Conservation (phyloP, 306 rosid genomes). For the Citrullus amarus region DNA sequence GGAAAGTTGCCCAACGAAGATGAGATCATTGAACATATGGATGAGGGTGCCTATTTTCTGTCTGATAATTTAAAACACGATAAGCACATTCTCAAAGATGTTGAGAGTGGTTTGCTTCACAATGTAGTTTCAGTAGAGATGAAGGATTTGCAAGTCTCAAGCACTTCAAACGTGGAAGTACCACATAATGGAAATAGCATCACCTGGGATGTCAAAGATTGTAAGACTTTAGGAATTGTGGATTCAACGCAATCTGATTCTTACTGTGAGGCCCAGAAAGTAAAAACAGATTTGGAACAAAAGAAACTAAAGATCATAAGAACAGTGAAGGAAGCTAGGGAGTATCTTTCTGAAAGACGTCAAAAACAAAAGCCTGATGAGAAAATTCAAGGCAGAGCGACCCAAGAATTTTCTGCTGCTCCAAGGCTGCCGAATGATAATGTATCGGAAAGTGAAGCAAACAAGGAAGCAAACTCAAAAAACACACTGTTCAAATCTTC, state of each 20-base stretch:
- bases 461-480: constrained; percentile 15
- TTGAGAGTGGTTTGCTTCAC: constrained; percentile 13
- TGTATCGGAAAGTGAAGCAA: constrained; percentile 15
- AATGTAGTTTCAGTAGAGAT: constrained; percentile 18
- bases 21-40: constrained; percentile 8
- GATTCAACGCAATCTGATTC: constrained; percentile 16
- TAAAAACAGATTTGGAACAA: constrained; percentile 19
- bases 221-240: constrained; percentile 14
- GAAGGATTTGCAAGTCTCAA: constrained; percentile 7
- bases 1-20: constrained; percentile 20
- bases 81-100: constrained; percentile 9
- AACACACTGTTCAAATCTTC: constrained; percentile 10
- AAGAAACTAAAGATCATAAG: constrained; percentile 52
- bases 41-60: constrained; percentile 14
- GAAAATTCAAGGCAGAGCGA: constrained; percentile 14
- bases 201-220: constrained; percentile 17
- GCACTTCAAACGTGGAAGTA: constrained; percentile 20
- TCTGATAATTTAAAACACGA: constrained; percentile 17
- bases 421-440: constrained; percentile 22
- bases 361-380: constrained; percentile 25
- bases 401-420: constrained; percentile 19
- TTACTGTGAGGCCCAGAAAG: constrained; percentile 21
- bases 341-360: constrained; percentile 47
- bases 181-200: constrained; percentile 18
- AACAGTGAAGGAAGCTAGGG: constrained; percentile 81